Evolutionary conservation across 495 filamentous ascomycete species (phyloP).

Genomic region (Penicillium paxilli): DNA sequence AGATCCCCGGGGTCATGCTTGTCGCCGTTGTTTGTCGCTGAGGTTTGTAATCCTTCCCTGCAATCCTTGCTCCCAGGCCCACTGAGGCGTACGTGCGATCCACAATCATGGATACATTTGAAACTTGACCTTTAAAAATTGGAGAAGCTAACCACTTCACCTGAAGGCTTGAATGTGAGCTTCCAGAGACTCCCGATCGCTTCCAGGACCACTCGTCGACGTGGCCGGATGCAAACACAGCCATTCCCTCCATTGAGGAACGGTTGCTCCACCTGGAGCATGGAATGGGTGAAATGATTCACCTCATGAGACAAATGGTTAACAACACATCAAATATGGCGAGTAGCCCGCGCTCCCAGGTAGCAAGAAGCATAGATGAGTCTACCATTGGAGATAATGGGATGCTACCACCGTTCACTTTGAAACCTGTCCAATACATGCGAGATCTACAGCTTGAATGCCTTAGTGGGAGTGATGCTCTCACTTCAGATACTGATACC

Average conservation of each 20-base stretch:
- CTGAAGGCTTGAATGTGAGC: constrained; percentile 38
- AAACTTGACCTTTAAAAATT: not conserved
- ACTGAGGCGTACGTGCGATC: not conserved
- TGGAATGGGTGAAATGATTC: constrained; percentile 42
- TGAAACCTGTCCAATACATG: constrained; percentile 39
- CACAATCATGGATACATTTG: too few species aligned
- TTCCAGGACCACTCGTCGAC: constrained; percentile 35
- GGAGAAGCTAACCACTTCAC: constrained; percentile 12
- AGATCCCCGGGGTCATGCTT: constrained; percentile 41
- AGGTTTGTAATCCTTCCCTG: constrained; percentile 24
- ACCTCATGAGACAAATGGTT: constrained; percentile 39
- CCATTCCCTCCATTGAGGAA: constrained; percentile 42
- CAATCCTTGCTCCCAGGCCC: not conserved
- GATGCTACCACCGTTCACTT: constrained; percentile 19
- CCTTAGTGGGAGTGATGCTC: constrained; percentile 30
- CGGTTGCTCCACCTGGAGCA: constrained; percentile 37
- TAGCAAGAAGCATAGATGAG: constrained; percentile 28
- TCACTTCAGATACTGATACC: constrained; percentile 23
- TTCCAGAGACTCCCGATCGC: constrained; percentile 38
- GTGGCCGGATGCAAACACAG: constrained; percentile 35
- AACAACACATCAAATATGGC: constrained; percentile 24
- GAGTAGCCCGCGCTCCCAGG: constrained; percentile 16
- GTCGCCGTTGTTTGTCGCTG: constrained; percentile 42
- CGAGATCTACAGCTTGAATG: constrained; percentile 38
- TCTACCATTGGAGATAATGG: constrained; percentile 17